Conservation (phyloP, 2,329 filamentous ascomycete genomes). For the Mariannaea elegans region DNA sequence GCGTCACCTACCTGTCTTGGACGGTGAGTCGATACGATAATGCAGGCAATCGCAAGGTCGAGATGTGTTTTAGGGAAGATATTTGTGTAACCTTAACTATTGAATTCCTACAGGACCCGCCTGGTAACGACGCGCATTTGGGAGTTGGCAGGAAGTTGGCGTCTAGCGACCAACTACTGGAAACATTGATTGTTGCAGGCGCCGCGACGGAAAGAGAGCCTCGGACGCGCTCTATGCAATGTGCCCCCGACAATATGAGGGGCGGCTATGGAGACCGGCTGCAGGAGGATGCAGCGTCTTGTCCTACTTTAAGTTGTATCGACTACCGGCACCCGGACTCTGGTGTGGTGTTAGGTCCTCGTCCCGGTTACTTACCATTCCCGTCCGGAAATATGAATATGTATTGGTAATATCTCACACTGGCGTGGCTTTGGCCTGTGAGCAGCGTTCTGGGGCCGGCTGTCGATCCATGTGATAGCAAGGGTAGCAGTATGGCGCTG, state of each 20-base stretch:
- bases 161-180: conserved; percentile 8
- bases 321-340: conserved; percentile 6
- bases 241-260: conserved; percentile 10
- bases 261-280: conserved; percentile 19
- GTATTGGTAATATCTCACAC: conserved; percentile 34
- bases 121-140: conserved; percentile 18
- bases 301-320: conserved; percentile 19
- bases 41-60: conserved; percentile 16
- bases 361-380: conserved; percentile 7
- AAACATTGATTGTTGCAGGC: conserved; percentile 14
- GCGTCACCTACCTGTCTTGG: conserved; percentile 4
- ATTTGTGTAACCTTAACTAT: conserved; percentile 13
- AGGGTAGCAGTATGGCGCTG: conserved; percentile 37
- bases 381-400: conserved; percentile 26
- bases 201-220: conserved; percentile 4
- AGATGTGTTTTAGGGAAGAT: conserved; percentile 5
- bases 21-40: conserved; percentile 6
- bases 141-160: conserved; percentile 17
- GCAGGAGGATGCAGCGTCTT: conserved; percentile 26
- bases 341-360: conserved; percentile 9
- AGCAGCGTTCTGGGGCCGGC: conserved; percentile 31
- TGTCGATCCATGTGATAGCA: conserved; percentile 39
- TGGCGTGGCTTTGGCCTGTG: conserved; percentile 40
- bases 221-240: background rate
- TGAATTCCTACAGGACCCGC: conserved; percentile 4